phyloP scores from a whole-genome alignment of 768 basidiomycete genomes.

The Peribolospora baueri region DNA sequence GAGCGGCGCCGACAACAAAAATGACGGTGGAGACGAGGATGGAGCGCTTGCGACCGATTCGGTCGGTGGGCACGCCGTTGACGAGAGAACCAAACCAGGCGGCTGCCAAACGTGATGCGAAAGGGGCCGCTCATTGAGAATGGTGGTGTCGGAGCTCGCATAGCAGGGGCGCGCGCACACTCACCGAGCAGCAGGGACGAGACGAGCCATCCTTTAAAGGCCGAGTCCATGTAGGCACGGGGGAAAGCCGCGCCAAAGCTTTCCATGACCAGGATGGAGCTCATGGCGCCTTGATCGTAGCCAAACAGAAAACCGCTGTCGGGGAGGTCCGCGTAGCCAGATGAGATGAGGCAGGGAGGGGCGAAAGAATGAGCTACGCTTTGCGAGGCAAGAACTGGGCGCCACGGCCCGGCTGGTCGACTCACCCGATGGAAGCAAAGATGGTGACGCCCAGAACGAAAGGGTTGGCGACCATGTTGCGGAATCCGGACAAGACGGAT shows the following conservation, averaged over 20 bases:
- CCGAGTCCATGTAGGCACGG: neutral
- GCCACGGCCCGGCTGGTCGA: too few species aligned
- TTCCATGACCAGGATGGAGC: conserved; percentile 3
- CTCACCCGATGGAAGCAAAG: too few species aligned
- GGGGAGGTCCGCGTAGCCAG: too few species aligned
- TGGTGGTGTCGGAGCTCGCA: too few species aligned
- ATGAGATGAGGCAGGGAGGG: too few species aligned
- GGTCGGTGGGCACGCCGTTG: conserved; percentile 6
- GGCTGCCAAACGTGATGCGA: neutral
- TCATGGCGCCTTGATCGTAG: conserved; percentile 1
- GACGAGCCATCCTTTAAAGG: conserved; percentile 4
- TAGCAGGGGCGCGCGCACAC: neutral
- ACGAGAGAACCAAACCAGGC: neutral
- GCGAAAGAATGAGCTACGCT: too few species aligned
- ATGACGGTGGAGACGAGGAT: conserved; percentile 7
- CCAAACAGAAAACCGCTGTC: neutral
- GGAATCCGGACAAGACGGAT: too few species aligned
- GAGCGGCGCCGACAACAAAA: conserved; percentile 11
- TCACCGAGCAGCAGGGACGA: conserved; percentile 2
- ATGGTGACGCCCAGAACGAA: too few species aligned
- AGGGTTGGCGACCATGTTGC: too few species aligned
- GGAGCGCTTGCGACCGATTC: conserved; percentile 5
- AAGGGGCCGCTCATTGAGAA: too few species aligned
- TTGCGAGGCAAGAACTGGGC: too few species aligned
- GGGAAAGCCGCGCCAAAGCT: conserved; percentile 4